These are phyloP conservation scores for Stephania cephalantha DNA, from an alignment of 164 flowering plant species.

Conservation along the genomic window DNA sequence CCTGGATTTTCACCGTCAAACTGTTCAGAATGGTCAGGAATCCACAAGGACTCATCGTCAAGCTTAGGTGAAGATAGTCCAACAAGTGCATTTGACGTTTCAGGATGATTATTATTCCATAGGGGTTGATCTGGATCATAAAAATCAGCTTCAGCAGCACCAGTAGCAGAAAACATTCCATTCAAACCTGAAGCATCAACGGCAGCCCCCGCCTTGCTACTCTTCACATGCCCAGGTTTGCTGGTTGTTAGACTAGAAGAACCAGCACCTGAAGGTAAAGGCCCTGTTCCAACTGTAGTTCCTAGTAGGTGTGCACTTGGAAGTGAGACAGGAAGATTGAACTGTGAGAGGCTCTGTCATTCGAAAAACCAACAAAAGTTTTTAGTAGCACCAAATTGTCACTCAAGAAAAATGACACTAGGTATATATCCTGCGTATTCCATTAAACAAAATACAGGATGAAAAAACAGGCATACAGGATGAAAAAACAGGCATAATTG, in stretches of 20 bases:
- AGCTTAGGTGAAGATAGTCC: slow-evolving; percentile 38
- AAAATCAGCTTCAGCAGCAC: slow-evolving; percentile 55
- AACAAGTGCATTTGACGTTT: slow-evolving; percentile 41
- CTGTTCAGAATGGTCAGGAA: slow-evolving; percentile 36
- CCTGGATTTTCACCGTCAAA: slow-evolving; percentile 29
- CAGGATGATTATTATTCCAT: slow-evolving; percentile 60
- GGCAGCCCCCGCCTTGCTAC: slow-evolving; percentile 33
- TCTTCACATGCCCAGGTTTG: slow-evolving; percentile 39
- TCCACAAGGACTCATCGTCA: slow-evolving; percentile 41
- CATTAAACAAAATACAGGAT: not conserved
- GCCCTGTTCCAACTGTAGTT: slow-evolving; percentile 43
- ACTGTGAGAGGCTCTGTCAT: slow-evolving; percentile 91
- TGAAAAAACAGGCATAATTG: not conserved
- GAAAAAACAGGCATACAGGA: not conserved
- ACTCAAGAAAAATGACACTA: not conserved
- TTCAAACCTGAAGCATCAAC: slow-evolving; percentile 41
- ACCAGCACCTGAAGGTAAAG: slow-evolving; percentile 38
- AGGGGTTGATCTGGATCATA: slow-evolving; percentile 98
- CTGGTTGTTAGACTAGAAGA: slow-evolving; percentile 35
- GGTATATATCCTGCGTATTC: not conserved
- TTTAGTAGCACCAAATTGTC: not conserved
- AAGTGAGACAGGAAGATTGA: slow-evolving; percentile 89
- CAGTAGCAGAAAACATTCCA: slow-evolving; percentile 30
- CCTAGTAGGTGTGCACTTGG: slow-evolving; percentile 54
- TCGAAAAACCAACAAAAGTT: slow-evolving; percentile 3